Percentiles rank a stretch among this genome's conserved stretches.
Evolutionary conservation across 1,139 yeast species (phyloP).

Genomic region (Lodderomyces parapsilosis): DNA sequence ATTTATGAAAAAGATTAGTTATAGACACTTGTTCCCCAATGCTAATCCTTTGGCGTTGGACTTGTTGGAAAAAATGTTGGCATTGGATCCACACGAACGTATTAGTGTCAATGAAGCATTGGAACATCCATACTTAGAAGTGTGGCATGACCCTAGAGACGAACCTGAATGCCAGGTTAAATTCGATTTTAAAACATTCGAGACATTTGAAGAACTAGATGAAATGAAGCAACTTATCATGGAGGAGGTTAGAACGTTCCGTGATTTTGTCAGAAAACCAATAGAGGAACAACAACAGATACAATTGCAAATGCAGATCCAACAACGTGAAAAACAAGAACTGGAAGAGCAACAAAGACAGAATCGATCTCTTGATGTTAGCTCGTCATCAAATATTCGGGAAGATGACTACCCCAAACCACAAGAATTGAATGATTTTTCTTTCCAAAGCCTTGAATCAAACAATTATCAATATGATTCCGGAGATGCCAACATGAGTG

Average conservation of each 20-base stretch:
- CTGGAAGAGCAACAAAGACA: conserved; percentile 18
- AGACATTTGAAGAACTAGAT: conserved; percentile 78
- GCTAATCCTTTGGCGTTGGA: conserved; percentile 90
- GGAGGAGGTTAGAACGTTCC: conserved; percentile 76
- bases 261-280: conserved; percentile 80
- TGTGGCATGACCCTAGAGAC: conserved; percentile 97
- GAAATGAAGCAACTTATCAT: conserved; percentile 74
- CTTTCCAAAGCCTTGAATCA: conserved; percentile 21
- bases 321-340: conserved; percentile 32
- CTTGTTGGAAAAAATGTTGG: conserved; percentile 74
- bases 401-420: conserved; percentile 36
- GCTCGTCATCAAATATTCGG: conserved; percentile 1
- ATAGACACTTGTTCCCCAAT: conserved; percentile 66
- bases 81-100: conserved; percentile 83
- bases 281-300: conserved; percentile 61
- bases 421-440: conserved; percentile 45
- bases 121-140: conserved; percentile 80
- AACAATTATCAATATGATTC: conserved; percentile 4
- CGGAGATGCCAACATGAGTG: background rate
- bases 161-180: conserved; percentile 84
- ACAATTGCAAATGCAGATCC: conserved; percentile 38
- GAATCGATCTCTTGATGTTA: conserved; percentile 15
- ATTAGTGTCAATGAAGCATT: conserved; percentile 89
- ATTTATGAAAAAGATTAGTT: conserved; percentile 79
- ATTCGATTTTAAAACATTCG: conserved; percentile 84